Evolutionary conservation across 805 yeast genomes (phyloP).

Genomic region (Ogataea angusta): DNA sequence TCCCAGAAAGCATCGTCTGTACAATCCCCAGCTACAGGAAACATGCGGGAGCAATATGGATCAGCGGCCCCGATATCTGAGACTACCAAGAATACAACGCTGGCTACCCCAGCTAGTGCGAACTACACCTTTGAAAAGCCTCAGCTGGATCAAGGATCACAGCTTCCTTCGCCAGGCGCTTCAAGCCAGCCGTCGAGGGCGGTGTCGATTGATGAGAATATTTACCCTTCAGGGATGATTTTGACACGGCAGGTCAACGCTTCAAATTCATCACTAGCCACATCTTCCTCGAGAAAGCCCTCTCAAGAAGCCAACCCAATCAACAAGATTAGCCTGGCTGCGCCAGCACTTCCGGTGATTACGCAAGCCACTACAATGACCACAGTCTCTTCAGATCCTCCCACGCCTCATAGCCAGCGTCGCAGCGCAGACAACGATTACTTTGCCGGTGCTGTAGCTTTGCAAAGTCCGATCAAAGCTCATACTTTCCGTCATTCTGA

Average conservation of each 20-base stretch:
- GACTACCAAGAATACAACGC: conserved; percentile 5
- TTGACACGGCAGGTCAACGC: conserved; percentile 12
- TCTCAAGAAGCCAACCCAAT: conserved; percentile 28
- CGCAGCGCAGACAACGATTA: conserved; percentile 17
- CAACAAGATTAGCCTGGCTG: conserved; percentile 28
- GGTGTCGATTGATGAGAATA: conserved; percentile 14
- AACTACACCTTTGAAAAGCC: conserved; percentile 2
- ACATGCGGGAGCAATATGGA: conserved; percentile 20
- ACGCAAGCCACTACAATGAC: conserved; percentile 36
- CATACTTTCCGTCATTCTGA: conserved; percentile 14
- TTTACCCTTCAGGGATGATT: conserved; percentile 7
- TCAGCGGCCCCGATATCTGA: conserved; percentile 11
- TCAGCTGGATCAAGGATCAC: conserved; percentile 5
- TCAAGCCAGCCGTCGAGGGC: conserved; percentile 9
- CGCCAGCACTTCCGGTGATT: conserved; percentile 35
- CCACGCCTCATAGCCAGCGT: conserved; percentile 17
- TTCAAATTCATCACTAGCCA: conserved; percentile 18
- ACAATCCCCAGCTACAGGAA: conserved; percentile 21
- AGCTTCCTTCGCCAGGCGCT: conserved; percentile 9
- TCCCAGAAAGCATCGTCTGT: conserved; percentile 10
- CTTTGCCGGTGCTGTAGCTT: conserved; percentile 10
- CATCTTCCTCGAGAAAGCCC: conserved; percentile 21
- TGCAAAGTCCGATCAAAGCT: conserved; percentile 10
- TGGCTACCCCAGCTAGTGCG: conserved; percentile 5
- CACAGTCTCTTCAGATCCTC: conserved; percentile 26